Evolutionary conservation across 306 rosid species (phyloP), one percentile per base, ranked within the genome.

Genomic region (Begonia masoniana): DNA sequence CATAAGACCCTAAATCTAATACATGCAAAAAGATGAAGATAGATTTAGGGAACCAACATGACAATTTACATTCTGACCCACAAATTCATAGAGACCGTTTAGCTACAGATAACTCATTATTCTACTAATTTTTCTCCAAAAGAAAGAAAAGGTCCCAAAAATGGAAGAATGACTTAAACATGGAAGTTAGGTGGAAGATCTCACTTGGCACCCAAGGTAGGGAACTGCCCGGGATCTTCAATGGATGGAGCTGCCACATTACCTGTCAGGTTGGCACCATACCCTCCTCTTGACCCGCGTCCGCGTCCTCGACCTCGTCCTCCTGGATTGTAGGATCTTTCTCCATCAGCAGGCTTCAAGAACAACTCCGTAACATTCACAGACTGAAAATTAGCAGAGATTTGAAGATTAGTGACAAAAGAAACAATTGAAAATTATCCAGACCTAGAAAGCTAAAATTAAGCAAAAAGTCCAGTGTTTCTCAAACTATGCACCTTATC

Each of bases 141-240:
- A 43, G 4, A 71, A 71, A 76, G 72, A 59, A 63, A 41, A 60
- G 58, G 70, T 72, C 78, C 85, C 83, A 69, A 79, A 71, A 84
- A 63, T 65, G 52, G 47, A 70, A 54, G 41, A 71, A 50, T 15
- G 62, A 48, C 57, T 62, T 6, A 39, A 46, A 55, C 54, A 52
- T 68, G 36, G 56, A 61, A 26, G 15, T 63, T 57, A 16, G 11
- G 72, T 53, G 64, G 51, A 43, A 59, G 52, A 56, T 26, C 72
- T 91, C 92, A 91, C 88, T 86, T 86, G 67, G 75, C 96, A 66
- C 96, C 84, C 71, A 91, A 77, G 63, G 96, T 77, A 59, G 99
- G 99, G 80, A 91, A 91, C 51, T 91, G 99, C 54, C 84, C 83
- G 10, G 84, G 94, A 62, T 91, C 99, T 63, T 71, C 80, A 54